Evolutionary conservation across 2,329 filamentous ascomycete genomes (phyloP).

Genomic region (Didymosphaeria variabile): DNA sequence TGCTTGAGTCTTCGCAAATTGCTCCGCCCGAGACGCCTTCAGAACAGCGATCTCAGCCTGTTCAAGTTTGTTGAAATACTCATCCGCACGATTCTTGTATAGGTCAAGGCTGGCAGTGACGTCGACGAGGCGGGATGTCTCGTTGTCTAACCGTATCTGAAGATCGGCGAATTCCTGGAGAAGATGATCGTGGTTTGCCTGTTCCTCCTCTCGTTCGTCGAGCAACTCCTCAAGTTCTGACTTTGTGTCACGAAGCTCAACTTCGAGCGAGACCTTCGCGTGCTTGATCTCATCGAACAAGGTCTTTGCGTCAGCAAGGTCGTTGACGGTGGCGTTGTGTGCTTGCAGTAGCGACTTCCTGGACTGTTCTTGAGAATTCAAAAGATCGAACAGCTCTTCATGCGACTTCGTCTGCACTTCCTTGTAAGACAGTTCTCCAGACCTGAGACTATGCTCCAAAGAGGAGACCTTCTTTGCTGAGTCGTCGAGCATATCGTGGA

Average conservation of each 20-base stretch:
- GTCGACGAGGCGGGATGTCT: constrained; percentile 84
- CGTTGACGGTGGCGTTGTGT: constrained; percentile 85
- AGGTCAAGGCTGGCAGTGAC: constrained; percentile 83
- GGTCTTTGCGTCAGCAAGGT: constrained; percentile 85
- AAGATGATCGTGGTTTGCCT: constrained; percentile 85
- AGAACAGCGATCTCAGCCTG: constrained; percentile 96
- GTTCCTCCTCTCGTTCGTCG: constrained; percentile 82
- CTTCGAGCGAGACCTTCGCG: constrained; percentile 79
- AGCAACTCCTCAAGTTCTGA: constrained; percentile 86
- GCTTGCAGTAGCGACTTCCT: constrained; percentile 81
- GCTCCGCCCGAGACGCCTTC: constrained; percentile 89
- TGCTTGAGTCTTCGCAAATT: constrained; percentile 90
- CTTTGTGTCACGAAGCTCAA: constrained; percentile 83
- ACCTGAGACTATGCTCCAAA: constrained; percentile 84
- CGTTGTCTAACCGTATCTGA: constrained; percentile 90
- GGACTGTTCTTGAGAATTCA: constrained; percentile 92
- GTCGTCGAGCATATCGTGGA: constrained; percentile 95
- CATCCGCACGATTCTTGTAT: constrained; percentile 91
- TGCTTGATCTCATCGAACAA: constrained; percentile 89
- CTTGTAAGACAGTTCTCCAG: constrained; percentile 85
- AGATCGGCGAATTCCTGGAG: constrained; percentile 92
- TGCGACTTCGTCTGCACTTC: constrained; percentile 94
- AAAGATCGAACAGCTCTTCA: constrained; percentile 89
- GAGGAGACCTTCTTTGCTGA: constrained; percentile 91
- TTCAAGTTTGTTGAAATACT: constrained; percentile 97